Conservation (phyloP, 176 grass and related monocot genomes). For the Carex littledalei region DNA sequence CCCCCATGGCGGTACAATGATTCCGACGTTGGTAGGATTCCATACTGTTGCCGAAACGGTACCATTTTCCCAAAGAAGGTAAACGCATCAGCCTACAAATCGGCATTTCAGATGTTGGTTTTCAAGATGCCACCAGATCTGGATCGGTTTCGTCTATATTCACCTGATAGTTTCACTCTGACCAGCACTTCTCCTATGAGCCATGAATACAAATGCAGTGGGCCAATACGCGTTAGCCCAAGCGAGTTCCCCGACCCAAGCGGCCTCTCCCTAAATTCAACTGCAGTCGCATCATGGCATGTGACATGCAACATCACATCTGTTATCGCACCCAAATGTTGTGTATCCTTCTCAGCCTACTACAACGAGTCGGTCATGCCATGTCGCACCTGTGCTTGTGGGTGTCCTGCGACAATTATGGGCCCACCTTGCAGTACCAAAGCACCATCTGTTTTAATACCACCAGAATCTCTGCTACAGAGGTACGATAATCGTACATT, state of each 20-base stretch:
- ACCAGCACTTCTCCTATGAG: conserved; percentile 43
- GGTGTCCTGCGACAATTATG: conserved; percentile 27
- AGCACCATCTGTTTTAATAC: conserved; percentile 44
- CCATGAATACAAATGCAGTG: conserved; percentile 41
- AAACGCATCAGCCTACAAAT: conserved; percentile 42
- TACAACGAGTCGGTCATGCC: conserved; percentile 72
- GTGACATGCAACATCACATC: conserved; percentile 56
- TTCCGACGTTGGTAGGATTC: conserved; percentile 30
- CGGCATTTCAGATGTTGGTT: conserved; percentile 80
- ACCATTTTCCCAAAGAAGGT: conserved; percentile 62
- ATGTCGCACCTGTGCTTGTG: conserved; percentile 81
- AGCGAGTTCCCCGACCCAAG: conserved; percentile 45
- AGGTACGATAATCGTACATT: conserved; percentile 38
- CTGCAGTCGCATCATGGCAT: conserved; percentile 50
- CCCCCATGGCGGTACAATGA: conserved; percentile 41
- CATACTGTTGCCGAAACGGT: conserved; percentile 74
- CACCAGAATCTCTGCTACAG: conserved; percentile 52
- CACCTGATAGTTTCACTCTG: conserved; percentile 45
- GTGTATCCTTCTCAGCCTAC: conserved; percentile 66
- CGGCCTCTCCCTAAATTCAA: conserved; percentile 35
- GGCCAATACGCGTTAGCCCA: conserved; percentile 39
- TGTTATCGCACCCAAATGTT: conserved; percentile 36
- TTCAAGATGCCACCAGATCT: conserved; percentile 88
- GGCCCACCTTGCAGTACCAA: conserved; percentile 40
- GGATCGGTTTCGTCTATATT: conserved; percentile 34